Percentiles rank a stretch among this genome's conserved stretches.
Evolutionary conservation across 2,329 filamentous ascomycete species (phyloP).

Genomic region (Beauveria brongniartii): DNA sequence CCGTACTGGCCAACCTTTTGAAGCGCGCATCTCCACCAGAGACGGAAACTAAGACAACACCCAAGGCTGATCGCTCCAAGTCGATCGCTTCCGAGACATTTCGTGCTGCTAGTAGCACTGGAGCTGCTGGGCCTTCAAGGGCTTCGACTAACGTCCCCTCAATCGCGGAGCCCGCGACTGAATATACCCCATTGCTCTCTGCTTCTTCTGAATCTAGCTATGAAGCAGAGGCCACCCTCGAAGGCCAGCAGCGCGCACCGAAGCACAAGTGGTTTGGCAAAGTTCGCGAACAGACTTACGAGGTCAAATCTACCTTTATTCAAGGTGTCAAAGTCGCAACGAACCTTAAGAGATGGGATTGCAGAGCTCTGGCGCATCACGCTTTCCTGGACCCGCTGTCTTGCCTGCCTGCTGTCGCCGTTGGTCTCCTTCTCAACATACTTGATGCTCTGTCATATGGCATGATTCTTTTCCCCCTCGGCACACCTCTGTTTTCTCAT

Average conservation of each 20-base stretch:
- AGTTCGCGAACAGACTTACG: constrained; percentile 23
- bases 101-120: background rate
- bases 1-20: constrained; percentile 42
- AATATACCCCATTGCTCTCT: constrained; percentile 41
- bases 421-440: constrained; percentile 85
- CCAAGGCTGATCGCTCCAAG: background rate
- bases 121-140: background rate
- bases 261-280: constrained; percentile 27
- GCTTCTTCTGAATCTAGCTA: constrained; percentile 23
- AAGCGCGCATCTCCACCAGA: constrained; percentile 36
- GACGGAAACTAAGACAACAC: constrained; percentile 11
- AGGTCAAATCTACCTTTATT: constrained; percentile 23
- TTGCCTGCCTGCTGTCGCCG: constrained; percentile 75
- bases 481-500: constrained; percentile 73
- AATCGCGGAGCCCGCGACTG: constrained; percentile 22
- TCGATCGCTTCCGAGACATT: background rate
- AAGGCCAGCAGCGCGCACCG: constrained; percentile 37
- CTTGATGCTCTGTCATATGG: constrained; percentile 93
- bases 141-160: background rate
- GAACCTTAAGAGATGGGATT: constrained; percentile 67
- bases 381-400: constrained; percentile 59
- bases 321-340: constrained; percentile 29
- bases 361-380: constrained; percentile 53
- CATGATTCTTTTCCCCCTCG: constrained; percentile 92
- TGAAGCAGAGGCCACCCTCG: constrained; percentile 33